Evolutionary conservation across 2,329 filamentous ascomycete genomes (phyloP), one percentile per base, ranked within the genome.

Genomic region (Fusarium sp.): DNA sequence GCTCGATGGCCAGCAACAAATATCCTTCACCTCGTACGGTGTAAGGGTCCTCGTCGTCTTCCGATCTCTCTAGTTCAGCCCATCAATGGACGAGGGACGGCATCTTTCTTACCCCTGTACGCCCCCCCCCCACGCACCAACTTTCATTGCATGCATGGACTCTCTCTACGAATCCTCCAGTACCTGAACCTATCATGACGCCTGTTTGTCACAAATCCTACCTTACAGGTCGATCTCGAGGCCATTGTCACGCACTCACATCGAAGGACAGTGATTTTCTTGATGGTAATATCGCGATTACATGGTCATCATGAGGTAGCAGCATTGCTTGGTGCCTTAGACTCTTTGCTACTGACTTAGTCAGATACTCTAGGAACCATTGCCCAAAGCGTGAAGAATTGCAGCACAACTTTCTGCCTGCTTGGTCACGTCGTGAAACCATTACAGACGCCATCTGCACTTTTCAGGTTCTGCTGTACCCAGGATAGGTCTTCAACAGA

Each of bases 391-490:
- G 43, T 49, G 22, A 26, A 39, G 38, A 53, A 38, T 24, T 38
- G 46, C 34, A 65, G 51, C 61, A 57, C 33, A 56, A 52, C 24
- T 40, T 43, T 46, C 45, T 51, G 51, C 47, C 57, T 56, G 40
- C 46, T 53, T 52, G 33, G 40, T 39, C 42, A 59, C 55, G 68
- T 60, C 40, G 49, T 69, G 53, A 55, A 72, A 71, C 67, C 11
- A 58, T 55, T 54, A 52, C 47, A 57, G 47, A 59, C 44, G 49
- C 59, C 57, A 69, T 71, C 46, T 72, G 66, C 66, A 64, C 52
- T 56, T 61, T 70, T 63, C 53, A 65, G 65, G 59, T 54, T 71
- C 55, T 60, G 53, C 39, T 56, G 55, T 67, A 39, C 66, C 51
- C 28, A 53, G 26, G 31, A 34, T 22, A 40, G 45, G n/a, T 26